phyloP scores from a whole-genome alignment of 2,329 filamentous ascomycete species.

The Colletotrichum godetiae region DNA sequence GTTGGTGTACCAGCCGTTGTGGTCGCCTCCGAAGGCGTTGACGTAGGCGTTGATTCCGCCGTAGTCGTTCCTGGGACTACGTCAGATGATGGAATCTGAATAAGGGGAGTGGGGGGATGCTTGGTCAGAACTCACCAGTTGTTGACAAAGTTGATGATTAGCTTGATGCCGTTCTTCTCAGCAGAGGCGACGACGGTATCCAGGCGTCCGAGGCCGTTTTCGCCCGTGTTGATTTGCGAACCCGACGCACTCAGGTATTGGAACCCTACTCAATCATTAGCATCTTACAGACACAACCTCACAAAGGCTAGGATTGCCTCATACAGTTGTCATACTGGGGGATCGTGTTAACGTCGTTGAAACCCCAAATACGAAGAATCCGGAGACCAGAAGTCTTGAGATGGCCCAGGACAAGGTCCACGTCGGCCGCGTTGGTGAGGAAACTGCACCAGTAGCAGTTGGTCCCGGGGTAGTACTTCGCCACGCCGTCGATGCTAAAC shows the following conservation, averaged over 20 bases:
- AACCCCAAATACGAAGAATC: constrained; percentile 71
- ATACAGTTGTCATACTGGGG: constrained; percentile 44
- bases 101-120: too few relatives aligned
- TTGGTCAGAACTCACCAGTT: too few relatives aligned
- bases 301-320: constrained; percentile 46
- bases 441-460: constrained; percentile 70
- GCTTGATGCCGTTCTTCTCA: constrained; percentile 68
- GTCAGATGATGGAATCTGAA: too few relatives aligned
- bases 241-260: constrained; percentile 60
- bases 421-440: constrained; percentile 64
- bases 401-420: constrained; percentile 63
- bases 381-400: constrained; percentile 62
- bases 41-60: constrained; percentile 73
- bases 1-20: constrained; percentile 68
- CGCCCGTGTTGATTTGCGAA: constrained; percentile 70
- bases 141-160: constrained; percentile 75
- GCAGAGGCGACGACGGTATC: constrained; percentile 72
- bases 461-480: constrained; percentile 63
- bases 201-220: constrained; percentile 68
- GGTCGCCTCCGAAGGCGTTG: constrained; percentile 64
- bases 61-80: constrained; percentile 59
- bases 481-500: constrained; percentile 57
- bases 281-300: neutral
- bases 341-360: constrained; percentile 64
- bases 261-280: constrained; percentile 45